Base-by-base conservation (phyloP, 306 rosid genomes). In the Acacia acuminata region DNA sequence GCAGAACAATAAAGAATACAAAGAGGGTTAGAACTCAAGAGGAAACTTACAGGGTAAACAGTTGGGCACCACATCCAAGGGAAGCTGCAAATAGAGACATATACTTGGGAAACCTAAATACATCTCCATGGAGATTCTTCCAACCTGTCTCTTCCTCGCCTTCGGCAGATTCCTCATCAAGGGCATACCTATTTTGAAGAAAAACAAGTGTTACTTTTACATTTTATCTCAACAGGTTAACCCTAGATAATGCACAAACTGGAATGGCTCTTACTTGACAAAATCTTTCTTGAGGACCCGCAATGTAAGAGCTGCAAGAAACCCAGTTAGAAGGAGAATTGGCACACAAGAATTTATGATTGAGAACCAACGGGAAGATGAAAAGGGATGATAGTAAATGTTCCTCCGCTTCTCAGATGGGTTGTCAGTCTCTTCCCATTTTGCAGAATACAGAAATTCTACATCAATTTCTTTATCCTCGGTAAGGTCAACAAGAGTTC, bases 361-460 rank as follows among this genome's bases (percentile, higher is more conserved):
- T 25, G 96, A 92, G 82, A 93, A 95, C 99, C 98, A 95, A 84
- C 88, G 97, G 17, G 95, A 94, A 48, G 91, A 81, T 0, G 97
- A 92, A 6, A 95, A 93, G 0, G 97, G 90, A 47, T 83, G 91
- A 1, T 94, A 90, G 65, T 93, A 92, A 87, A 89, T 90, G 43
- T 95, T 96, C 99, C 91, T 95, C 86, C 98, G 79, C 87, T 95
- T 95, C 34, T 92, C 97, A 14, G 89, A 95, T 1, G 98, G 93
- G 8, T 82, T 90, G 79, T 58, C 77, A 17, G 92, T 90, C 82
- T 95, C 97, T 87, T 88, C 90, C 99, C 99, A 95, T 77, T 90
- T 90, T 13, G 85, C 98, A 5, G 96, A 88, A 53, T 93, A 92
- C 67, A 86, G 9, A 71, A 93, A 93, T 40, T 95, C 92, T 0